Evolutionary conservation across 495 filamentous ascomycete species (phyloP).

Genomic region (Bacidia gigantensis): DNA sequence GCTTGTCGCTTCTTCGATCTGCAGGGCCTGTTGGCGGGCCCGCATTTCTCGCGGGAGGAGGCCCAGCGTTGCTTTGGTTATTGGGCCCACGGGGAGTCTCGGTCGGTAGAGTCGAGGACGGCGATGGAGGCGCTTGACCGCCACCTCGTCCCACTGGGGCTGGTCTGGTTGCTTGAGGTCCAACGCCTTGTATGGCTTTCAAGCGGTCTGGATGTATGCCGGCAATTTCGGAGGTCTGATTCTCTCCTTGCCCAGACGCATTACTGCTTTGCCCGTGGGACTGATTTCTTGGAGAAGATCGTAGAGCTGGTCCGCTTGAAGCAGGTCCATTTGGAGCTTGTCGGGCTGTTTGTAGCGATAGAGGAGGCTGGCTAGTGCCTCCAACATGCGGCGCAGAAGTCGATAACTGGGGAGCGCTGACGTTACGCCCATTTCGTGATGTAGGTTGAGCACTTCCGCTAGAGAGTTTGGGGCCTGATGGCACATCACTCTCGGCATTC

Average conservation of each 20-base stretch:
- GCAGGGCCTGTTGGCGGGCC: slow-evolving; percentile 19
- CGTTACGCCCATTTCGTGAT: slow-evolving; percentile 13
- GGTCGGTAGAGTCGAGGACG: slow-evolving; percentile 5
- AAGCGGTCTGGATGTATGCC: slow-evolving; percentile 20
- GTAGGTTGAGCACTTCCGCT: slow-evolving; percentile 15
- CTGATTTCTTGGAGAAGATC: slow-evolving; percentile 12
- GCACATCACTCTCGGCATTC: slow-evolving; percentile 15
- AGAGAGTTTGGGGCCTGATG: slow-evolving; percentile 17
- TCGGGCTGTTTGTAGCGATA: slow-evolving; percentile 8
- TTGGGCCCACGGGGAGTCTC: slow-evolving; percentile 13
- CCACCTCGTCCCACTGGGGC: slow-evolving; percentile 4
- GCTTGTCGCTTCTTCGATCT: slow-evolving; percentile 15
- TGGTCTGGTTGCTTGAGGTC: slow-evolving; percentile 3
- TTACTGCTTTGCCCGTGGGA: slow-evolving; percentile 1
- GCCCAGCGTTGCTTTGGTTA: slow-evolving; percentile 10
- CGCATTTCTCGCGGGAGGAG: slow-evolving; percentile 10
- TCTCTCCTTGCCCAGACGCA: slow-evolving; percentile 6
- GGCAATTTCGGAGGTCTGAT: slow-evolving; percentile 12
- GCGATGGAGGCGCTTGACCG: slow-evolving; percentile 8
- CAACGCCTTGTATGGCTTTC: slow-evolving; percentile 16
- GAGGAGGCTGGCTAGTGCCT: background rate
- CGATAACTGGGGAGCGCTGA: slow-evolving; percentile 14
- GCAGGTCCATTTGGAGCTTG: slow-evolving; percentile 17
- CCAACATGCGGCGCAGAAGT: slow-evolving; percentile 8
- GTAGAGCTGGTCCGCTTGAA: background rate